Conservation (phyloP, 2,329 filamentous ascomycete species). For the Leptographium radiaticola region DNA sequence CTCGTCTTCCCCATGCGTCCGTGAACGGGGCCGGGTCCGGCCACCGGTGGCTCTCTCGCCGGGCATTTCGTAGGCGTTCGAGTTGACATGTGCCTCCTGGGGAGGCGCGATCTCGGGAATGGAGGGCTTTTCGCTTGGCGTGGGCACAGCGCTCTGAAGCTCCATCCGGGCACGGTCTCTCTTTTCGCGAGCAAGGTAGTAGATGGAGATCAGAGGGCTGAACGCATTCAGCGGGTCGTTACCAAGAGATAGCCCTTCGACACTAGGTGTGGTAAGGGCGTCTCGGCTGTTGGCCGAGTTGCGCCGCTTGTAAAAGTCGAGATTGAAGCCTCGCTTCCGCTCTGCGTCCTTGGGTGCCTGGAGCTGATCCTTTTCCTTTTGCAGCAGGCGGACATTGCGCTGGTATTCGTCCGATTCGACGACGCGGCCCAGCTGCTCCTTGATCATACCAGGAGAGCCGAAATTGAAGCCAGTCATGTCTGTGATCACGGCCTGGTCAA, state of each 20-base stretch:
- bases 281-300: constrained; percentile 85
- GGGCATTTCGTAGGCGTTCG: constrained; percentile 71
- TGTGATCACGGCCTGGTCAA: constrained; percentile 72
- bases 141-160: constrained; percentile 25
- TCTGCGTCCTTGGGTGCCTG: constrained; percentile 53
- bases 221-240: constrained; percentile 87
- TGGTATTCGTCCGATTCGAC: constrained; percentile 93
- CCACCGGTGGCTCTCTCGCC: constrained; percentile 80
- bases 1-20: constrained; percentile 93
- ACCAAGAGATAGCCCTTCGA: constrained; percentile 70
- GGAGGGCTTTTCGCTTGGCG: constrained; percentile 27
- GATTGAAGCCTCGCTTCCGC: constrained; percentile 74
- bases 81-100: constrained; percentile 79
- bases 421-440: constrained; percentile 66
- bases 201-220: constrained; percentile 82
- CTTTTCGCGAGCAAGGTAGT: constrained; percentile 94
- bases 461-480: constrained; percentile 99
- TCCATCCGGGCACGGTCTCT: constrained; percentile 58
- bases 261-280: constrained; percentile 70
- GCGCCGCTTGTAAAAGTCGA: constrained; percentile 92
- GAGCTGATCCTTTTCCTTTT: constrained; percentile 50
- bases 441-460: constrained; percentile 73
- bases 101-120: constrained; percentile 70
- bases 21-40: constrained; percentile 67
- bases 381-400: constrained; percentile 58